Conservation (phyloP, 2,329 filamentous ascomycete genomes). For the Talaromyces verruculosus region DNA sequence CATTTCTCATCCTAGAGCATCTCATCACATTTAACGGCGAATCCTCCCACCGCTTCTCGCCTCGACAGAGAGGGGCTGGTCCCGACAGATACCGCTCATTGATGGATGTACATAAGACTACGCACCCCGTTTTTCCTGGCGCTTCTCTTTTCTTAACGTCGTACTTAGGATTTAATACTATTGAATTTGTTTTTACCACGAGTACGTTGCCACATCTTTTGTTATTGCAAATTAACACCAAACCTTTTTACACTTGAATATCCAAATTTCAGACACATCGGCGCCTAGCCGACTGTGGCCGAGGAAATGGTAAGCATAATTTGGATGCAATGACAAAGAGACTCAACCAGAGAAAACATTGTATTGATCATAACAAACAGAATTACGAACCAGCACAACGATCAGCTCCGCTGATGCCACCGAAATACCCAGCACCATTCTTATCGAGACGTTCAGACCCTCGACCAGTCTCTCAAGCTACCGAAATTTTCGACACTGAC, state of each 20-base stretch:
- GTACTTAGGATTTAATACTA: background rate
- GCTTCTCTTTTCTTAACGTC: background rate
- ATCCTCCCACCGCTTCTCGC: background rate
- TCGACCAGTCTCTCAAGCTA: background rate
- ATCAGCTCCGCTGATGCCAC: background rate
- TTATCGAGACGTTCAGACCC: background rate
- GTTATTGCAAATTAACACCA: background rate
- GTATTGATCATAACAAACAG: background rate
- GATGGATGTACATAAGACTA: background rate
- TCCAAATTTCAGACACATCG: background rate
- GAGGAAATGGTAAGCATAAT: background rate
- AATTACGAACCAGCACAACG: background rate
- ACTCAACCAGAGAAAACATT: background rate
- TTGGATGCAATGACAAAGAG: background rate
- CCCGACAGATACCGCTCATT: background rate
- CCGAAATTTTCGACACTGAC: background rate
- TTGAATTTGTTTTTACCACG: slow-evolving; percentile 1
- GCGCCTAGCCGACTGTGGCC: background rate
- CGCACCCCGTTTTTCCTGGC: background rate
- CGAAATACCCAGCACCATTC: slow-evolving; percentile 1
- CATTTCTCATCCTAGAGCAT: background rate
- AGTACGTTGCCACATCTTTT: background rate
- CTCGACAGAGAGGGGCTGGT: background rate
- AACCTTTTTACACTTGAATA: background rate
- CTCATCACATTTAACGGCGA: background rate